Evolutionary conservation across 164 flowering plant genomes (phyloP), one percentile per base, ranked within the genome.

Genomic region (Berberis vulgaris): DNA sequence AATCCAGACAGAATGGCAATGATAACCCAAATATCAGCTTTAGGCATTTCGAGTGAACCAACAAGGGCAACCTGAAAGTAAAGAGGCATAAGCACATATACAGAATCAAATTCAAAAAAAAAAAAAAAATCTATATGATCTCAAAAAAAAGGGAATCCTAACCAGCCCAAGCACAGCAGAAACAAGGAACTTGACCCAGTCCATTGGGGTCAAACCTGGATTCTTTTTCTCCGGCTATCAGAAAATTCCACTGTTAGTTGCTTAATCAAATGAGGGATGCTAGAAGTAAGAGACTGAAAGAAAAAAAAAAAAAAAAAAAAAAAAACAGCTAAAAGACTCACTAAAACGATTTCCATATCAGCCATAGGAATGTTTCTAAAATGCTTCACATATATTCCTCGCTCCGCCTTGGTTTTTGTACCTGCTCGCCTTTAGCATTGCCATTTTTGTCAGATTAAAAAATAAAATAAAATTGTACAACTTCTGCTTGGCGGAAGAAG

Each of bases 311-410:
- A n/a, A 13, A 4, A 64, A 10, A 38, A 11, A 64, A 26, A 45
- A 1, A 64, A 58, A 52, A 11, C 2, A 52, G 45, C 3, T 2
- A 57, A 67, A 58, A 39, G 56, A 76, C 97, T 82, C 68, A 91
- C 99, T 70, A 95, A 83, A 66, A 91, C 97, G 65, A 95, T 80
- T 73, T 95, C 99, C 96, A 95, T 72, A 80, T 95, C 99, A 60
- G 99, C 99, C 99, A 95, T 95, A 43, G 99, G 99, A 65, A 95
- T 95, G 76, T 88, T 89, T 72, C 77, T 89, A 72, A 95, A 95
- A 83, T 95, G 99, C 72, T 95, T 91, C 54, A 95, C 78, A 73
- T 59, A 91, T 57, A 95, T 82, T 50, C 97, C 97, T 61, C 91
- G 82, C n/a, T 89, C 96, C 45, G 59, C 3, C 67, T 84, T 79